These are phyloP conservation scores for Golubevia sp. DNA, from an alignment of 1,284 basidiomycete genomes.

Conservation along the genomic window DNA sequence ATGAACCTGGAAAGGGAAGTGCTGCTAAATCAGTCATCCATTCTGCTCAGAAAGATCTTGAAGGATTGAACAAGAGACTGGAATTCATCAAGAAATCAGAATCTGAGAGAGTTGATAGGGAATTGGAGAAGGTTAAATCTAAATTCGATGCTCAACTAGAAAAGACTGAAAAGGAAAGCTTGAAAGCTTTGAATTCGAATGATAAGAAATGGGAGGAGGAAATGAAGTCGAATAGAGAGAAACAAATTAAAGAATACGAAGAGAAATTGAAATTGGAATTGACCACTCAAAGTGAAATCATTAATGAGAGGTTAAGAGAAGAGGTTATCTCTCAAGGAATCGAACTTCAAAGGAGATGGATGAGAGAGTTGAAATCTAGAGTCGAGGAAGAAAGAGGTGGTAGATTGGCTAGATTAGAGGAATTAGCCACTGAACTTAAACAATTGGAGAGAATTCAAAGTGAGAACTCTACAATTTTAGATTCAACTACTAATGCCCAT, in stretches of 20 bases:
- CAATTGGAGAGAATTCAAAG: constrained; percentile 85
- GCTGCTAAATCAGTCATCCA: constrained; percentile 3
- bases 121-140: constrained; percentile 78
- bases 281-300: constrained; percentile 84
- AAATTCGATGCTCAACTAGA: constrained; percentile 84
- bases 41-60: constrained; percentile 74
- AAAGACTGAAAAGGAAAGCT: constrained; percentile 79
- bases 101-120: constrained; percentile 74
- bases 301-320: constrained; percentile 83
- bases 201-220: constrained; percentile 84
- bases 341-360: constrained; percentile 94
- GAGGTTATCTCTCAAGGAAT: constrained; percentile 96
- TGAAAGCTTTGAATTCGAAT: constrained; percentile 81
- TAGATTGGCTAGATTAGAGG: constrained; percentile 89
- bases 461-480: constrained; percentile 85
- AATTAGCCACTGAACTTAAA: constrained; percentile 86
- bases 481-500: constrained; percentile 86
- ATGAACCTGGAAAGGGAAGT: constrained; percentile 21
- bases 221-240: constrained; percentile 78
- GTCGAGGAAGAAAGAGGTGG: constrained; percentile 97
- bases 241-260: constrained; percentile 78
- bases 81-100: constrained; percentile 83
- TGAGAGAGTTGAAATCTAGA: constrained; percentile 89
- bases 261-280: constrained; percentile 85
- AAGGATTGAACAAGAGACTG: constrained; percentile 76